Evolutionary conservation across 2,329 filamentous ascomycete genomes (phyloP).

Genomic region (Hymenoscyphus linearis): DNA sequence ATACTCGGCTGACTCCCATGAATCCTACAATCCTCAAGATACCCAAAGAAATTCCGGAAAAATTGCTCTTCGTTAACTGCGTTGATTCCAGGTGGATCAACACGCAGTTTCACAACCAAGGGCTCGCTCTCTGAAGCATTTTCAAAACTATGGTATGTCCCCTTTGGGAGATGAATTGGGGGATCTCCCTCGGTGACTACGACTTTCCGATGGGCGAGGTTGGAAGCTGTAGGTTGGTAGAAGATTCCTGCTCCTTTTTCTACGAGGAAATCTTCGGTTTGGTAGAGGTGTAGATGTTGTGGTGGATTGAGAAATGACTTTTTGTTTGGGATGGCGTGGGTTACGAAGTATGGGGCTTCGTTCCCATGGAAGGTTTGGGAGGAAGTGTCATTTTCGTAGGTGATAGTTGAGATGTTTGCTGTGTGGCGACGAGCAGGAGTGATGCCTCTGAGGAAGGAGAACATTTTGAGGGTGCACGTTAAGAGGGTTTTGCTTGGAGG

Average conservation of each 20-base stretch:
- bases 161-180: background rate
- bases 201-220: background rate
- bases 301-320: constrained; percentile 9
- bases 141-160: constrained; percentile 14
- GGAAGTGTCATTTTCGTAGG: constrained; percentile 10
- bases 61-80: constrained; percentile 8
- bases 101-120: constrained; percentile 9
- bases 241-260: constrained; percentile 7
- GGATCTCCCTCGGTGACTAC: constrained; percentile 4
- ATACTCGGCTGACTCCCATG: constrained; percentile 9
- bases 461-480: background rate
- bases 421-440: constrained; percentile 5
- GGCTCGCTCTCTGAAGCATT: constrained; percentile 12
- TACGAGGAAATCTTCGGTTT: constrained; percentile 11
- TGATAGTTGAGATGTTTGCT: constrained; percentile 7
- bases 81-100: constrained; percentile 1
- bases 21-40: constrained; percentile 15
- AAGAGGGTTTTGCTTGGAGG: background rate
- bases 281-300: constrained; percentile 10
- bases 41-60: constrained; percentile 18
- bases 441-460: background rate
- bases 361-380: constrained; percentile 9
- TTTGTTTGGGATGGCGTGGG: constrained; percentile 8
- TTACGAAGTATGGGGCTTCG: constrained; percentile 7
- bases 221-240: constrained; percentile 10